Evolutionary conservation across 441 rosid species (phyloP), one percentile per base, ranked within the genome.

Genomic region (Corymbia calophylla): DNA sequence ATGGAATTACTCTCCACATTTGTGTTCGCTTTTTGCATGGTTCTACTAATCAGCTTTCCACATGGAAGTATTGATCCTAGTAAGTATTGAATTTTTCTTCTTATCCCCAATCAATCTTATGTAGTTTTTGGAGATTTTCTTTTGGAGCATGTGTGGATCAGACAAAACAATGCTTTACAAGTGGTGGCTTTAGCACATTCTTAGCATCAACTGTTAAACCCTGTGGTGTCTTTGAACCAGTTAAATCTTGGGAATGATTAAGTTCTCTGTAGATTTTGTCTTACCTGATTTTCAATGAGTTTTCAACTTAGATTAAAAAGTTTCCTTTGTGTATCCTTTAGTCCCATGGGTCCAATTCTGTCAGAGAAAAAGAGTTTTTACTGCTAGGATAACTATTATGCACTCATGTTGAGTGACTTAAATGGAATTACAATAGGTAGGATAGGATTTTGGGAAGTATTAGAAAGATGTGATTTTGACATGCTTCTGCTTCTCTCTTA

Each of bases 1-100:
- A 98, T 98, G 99, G 99, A 98, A 90, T 92, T 98, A 64, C 99
- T 98, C 89, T 98, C 99, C 77, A 98, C 99, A 87, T 96, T 97
- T 29, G 99, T 97, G 66, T 98, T 98, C 87, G 99, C 99, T 84
- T 97, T 98, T 93, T 98, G 99, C 96, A 98, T 98, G 99, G 90
- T 98, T 92, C 94, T 98, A 87, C 98, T 98, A 53, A 99, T 98
- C 91, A 98, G 99, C 93, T 95, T 98, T 91, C 99, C 99, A 15
- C 98, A 94, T 89, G 99, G 99, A 94, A 94, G 93, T 92, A 98
- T 98, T 88, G 99, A 98, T 93, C 99, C 99, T 64, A 98, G 99
- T 98, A 93, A 94, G 99, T 92, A 89, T 62, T 68, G 27, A 29
- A 23, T 21, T 35, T 68, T 86, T 53, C 84, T 86, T 53, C 32